Evolutionary conservation across 140 eudicot genomes (phyloP).

Genomic region (Erigeron philadelphicus): DNA sequence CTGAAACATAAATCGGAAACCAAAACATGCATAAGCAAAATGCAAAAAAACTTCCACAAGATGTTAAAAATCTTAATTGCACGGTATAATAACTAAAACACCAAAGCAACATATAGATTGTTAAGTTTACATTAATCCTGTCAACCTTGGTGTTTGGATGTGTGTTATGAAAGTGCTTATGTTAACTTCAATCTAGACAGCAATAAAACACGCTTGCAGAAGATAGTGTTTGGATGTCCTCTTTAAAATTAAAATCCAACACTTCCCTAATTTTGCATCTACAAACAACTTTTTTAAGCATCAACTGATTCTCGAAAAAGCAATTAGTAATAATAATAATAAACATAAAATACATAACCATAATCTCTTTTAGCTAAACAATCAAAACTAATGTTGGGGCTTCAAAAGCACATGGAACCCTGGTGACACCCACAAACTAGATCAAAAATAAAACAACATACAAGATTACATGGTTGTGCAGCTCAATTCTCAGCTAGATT

Average conservation of each 20-base stretch:
- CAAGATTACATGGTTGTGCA: too few relatives aligned
- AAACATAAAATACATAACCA: too few relatives aligned
- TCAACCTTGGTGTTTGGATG: not conserved
- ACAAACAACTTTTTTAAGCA: too few relatives aligned
- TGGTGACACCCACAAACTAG: too few relatives aligned
- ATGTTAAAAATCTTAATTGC: not conserved
- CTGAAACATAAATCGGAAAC: constrained; percentile 23
- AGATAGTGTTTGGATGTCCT: too few relatives aligned
- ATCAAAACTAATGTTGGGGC: constrained; percentile 19
- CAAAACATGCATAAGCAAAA: constrained; percentile 15
- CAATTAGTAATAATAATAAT: too few relatives aligned
- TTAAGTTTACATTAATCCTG: not conserved
- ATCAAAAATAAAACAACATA: too few relatives aligned
- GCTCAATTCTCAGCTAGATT: not conserved
- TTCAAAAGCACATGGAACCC: not conserved
- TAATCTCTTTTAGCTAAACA: not conserved
- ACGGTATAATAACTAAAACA: not conserved
- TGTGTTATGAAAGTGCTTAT: not conserved
- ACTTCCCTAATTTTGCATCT: too few relatives aligned
- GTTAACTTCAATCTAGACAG: not conserved
- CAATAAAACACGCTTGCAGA: too few relatives aligned
- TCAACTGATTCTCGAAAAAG: too few relatives aligned
- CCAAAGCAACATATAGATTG: not conserved
- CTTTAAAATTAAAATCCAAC: not conserved
- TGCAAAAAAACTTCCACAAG: not conserved